A percentile compares a stretch with the other conserved stretches of the same genome.
Conservation (phyloP, 192 early-diverging fungal species). For the Allomyces macrogynus region DNA sequence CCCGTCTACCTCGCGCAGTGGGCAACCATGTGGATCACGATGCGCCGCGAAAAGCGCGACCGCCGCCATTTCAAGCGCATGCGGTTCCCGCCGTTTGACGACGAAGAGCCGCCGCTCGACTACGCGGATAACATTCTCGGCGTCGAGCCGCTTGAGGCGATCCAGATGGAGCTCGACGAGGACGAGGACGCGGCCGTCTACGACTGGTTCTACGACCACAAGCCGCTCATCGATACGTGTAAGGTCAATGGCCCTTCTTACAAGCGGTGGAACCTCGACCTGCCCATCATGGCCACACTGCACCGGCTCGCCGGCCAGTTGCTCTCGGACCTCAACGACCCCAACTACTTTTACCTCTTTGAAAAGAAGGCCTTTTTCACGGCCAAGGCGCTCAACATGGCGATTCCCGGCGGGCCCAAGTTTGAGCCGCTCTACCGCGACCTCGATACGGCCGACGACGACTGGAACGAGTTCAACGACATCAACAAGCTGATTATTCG, state of each 20-base stretch:
- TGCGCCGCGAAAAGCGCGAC: conserved; percentile 95
- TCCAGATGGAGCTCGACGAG: conserved; percentile 96
- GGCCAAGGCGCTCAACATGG: conserved; percentile 92
- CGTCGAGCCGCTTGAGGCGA: conserved; percentile 91
- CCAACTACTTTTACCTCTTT: conserved; percentile 97
- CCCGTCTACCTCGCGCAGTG: conserved; percentile 97
- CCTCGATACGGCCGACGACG: conserved; percentile 78
- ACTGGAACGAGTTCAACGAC: conserved; percentile 99
- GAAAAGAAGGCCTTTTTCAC: conserved; percentile 90
- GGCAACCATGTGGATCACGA: conserved; percentile 99
- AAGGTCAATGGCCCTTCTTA: conserved; percentile 78
- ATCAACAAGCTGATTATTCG: conserved; percentile 99
- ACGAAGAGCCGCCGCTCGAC: conserved; percentile 96
- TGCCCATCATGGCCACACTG: conserved; percentile 86
- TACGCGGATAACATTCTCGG: conserved; percentile 97
- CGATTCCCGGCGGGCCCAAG: conserved; percentile 92
- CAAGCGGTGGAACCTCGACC: conserved; percentile 69
- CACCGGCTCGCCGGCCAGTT: conserved; percentile 81
- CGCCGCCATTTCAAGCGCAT: conserved; percentile 97
- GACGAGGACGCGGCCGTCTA: conserved; percentile 78
- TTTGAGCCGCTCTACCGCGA: conserved; percentile 97
- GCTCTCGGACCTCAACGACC: conserved; percentile 79
- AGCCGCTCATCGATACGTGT: conserved; percentile 52
- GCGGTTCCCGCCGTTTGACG: conserved; percentile 95
- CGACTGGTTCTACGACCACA: conserved; percentile 97